Conservation (phyloP, 441 rosid species). For the Euphorbia celastroides region DNA sequence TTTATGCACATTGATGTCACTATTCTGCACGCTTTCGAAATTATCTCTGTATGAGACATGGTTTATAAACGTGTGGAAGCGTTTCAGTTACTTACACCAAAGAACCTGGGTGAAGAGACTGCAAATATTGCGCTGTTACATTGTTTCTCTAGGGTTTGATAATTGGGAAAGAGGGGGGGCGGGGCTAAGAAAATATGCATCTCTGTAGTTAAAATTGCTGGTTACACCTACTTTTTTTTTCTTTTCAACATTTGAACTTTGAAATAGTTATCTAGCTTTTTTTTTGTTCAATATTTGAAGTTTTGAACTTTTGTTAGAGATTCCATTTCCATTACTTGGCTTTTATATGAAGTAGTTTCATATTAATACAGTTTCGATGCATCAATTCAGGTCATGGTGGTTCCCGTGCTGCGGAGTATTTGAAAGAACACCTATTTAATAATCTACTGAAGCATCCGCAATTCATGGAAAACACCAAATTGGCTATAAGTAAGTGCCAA, state of each 20-base stretch:
- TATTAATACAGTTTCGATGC: neutral
- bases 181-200: too few species aligned
- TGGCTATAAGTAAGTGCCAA: slow-evolving; percentile 81
- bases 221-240: too few species aligned
- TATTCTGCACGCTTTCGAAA: neutral
- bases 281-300: too few species aligned
- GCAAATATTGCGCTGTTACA: too few species aligned
- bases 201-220: too few species aligned
- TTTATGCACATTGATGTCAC: neutral
- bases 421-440: slow-evolving; percentile 87
- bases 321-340: too few species aligned
- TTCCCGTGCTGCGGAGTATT: slow-evolving; percentile 93
- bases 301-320: neutral
- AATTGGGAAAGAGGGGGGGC: too few species aligned
- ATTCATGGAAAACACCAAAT: slow-evolving; percentile 67
- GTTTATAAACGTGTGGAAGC: slow-evolving; percentile 10
- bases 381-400: slow-evolving; percentile 88
- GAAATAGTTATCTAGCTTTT: neutral
- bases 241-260: neutral
- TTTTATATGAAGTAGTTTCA: neutral
- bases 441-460: slow-evolving; percentile 88
- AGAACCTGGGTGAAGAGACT: too few species aligned
- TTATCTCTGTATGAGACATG: slow-evolving; percentile 17
- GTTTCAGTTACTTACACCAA: slow-evolving; percentile 36
- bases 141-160: too few species aligned